Evolutionary conservation across 495 filamentous ascomycete species (phyloP), one percentile per base, ranked within the genome.

Genomic region (Neurospora cerealis): DNA sequence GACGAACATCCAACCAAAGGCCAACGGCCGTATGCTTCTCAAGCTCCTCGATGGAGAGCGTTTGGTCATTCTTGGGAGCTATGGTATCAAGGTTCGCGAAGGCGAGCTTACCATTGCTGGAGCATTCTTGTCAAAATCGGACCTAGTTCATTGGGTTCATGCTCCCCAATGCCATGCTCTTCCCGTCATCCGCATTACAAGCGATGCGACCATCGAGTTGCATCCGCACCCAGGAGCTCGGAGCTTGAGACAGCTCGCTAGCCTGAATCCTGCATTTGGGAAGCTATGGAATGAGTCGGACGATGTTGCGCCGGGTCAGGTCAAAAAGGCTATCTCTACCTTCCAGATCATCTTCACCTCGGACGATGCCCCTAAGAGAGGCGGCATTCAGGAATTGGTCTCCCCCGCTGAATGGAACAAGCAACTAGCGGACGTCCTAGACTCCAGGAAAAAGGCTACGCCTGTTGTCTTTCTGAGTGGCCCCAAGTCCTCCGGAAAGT

Each of bases 401-500:
- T 86, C 89, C 15, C 88, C 89, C 7, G 86, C 89, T 28, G 89
- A 91, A 78, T 94, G 92, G 92, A 89, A 88, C 73, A 81, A 82
- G 75, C 81, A 81, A 69, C 84, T 83, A 36, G 83, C 78, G 39
- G 77, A 73, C 21, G 79, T 81, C 37, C 79, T 79, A 44, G 83
- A 82, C 42, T 73, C 79, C 19, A 85, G 81, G 9, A 84, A 83
- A 46, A 85, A 77, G 66, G 44, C 85, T 46, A 78, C 77, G 7
- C 73, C 84, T 75, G 74, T 85, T 72, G 81, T 89, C 5, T 84
- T 95, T 73, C 80, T 95, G 4, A 93, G 90, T 70, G 94, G 94
- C 2, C 91, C 93, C 1, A 95, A 96, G 73, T 90, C 88, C 1
- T 92, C 93, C 17, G 94, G 94, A 19, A 97, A 97, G 80, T 97